Evolutionary conservation across 208 protist species (phyloP).

Genomic region (Trypanosoma boissoni): DNA sequence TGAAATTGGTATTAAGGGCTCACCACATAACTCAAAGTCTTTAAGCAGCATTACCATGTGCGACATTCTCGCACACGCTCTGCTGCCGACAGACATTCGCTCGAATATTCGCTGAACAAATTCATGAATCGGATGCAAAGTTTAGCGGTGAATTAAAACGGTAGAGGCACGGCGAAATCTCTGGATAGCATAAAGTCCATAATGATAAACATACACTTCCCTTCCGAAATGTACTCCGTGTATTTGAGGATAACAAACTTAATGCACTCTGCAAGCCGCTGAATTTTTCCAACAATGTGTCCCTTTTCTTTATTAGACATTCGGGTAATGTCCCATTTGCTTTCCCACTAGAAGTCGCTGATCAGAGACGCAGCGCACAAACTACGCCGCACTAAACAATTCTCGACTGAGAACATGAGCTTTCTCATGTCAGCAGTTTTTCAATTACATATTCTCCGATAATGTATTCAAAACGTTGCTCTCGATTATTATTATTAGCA

Average conservation of each 20-base stretch:
- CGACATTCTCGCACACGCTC: slow-evolving; percentile 50
- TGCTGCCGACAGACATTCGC: slow-evolving; percentile 42
- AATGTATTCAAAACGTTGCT: slow-evolving; percentile 18
- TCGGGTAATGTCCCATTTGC: slow-evolving; percentile 62
- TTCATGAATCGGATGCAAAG: slow-evolving; percentile 11
- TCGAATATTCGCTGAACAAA: slow-evolving; percentile 23
- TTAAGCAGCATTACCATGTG: slow-evolving; percentile 53
- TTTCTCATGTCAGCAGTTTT: slow-evolving; percentile 18
- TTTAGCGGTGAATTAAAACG: slow-evolving; percentile 7
- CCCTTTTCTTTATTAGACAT: slow-evolving; percentile 81
- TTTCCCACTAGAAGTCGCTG: slow-evolving; percentile 62
- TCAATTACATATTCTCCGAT: slow-evolving; percentile 3
- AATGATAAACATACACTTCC: slow-evolving; percentile 52
- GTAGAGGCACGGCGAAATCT: slow-evolving; percentile 7
- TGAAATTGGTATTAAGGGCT: slow-evolving; percentile 39
- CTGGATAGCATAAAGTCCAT: slow-evolving; percentile 54
- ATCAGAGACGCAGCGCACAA: slow-evolving; percentile 35
- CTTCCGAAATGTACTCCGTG: slow-evolving; percentile 66
- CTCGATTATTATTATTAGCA: not conserved
- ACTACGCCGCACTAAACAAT: slow-evolving; percentile 9
- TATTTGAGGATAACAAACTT: slow-evolving; percentile 84
- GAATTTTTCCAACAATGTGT: slow-evolving; percentile 56
- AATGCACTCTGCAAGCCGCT: slow-evolving; percentile 69
- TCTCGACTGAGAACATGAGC: slow-evolving; percentile 14
- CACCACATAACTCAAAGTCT: slow-evolving; percentile 54